Conservation (phyloP, 192 early-diverging fungal species). For the Rhizophagus sp. region DNA sequence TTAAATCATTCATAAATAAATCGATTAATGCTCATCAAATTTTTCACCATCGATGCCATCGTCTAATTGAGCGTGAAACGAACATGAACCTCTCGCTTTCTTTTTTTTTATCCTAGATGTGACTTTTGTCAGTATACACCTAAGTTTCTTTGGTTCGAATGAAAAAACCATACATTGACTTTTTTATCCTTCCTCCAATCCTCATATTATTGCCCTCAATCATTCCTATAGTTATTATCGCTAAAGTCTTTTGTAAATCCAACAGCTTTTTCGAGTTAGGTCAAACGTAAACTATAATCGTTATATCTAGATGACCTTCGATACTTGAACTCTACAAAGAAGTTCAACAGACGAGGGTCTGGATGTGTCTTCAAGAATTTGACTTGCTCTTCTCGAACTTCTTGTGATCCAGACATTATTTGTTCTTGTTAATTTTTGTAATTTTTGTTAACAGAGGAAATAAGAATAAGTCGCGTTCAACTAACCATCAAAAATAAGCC, state of each 20-base stretch:
- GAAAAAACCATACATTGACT: slow-evolving; percentile 14
- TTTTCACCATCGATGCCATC: too few relatives aligned
- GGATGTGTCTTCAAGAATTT: slow-evolving; percentile 25
- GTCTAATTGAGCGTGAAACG: too few relatives aligned
- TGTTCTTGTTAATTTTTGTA: background rate
- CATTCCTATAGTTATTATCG: background rate
- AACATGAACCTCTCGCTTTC: too few relatives aligned
- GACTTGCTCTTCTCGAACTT: slow-evolving; percentile 24
- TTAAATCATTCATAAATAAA: too few relatives aligned
- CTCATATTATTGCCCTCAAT: background rate
- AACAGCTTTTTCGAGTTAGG: slow-evolving; percentile 21
- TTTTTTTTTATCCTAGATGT: too few relatives aligned
- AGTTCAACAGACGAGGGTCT: slow-evolving; percentile 18
- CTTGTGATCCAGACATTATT: slow-evolving; percentile 16
- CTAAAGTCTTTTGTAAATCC: background rate
- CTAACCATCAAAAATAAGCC: too few relatives aligned
- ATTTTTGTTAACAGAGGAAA: background rate
- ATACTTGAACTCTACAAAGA: slow-evolving; percentile 26
- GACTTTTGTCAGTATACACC: too few relatives aligned
- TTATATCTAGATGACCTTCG: background rate
- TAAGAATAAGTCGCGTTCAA: too few relatives aligned
- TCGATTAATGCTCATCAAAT: too few relatives aligned
- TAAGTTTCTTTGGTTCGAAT: background rate
- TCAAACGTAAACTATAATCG: slow-evolving; percentile 20
- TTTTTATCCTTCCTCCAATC: slow-evolving; percentile 10